A percentile compares a stretch with the other conserved stretches of the same genome.
Evolutionary conservation across 345 rosid species (phyloP).

Genomic region (Abelmoschus esculentus): DNA sequence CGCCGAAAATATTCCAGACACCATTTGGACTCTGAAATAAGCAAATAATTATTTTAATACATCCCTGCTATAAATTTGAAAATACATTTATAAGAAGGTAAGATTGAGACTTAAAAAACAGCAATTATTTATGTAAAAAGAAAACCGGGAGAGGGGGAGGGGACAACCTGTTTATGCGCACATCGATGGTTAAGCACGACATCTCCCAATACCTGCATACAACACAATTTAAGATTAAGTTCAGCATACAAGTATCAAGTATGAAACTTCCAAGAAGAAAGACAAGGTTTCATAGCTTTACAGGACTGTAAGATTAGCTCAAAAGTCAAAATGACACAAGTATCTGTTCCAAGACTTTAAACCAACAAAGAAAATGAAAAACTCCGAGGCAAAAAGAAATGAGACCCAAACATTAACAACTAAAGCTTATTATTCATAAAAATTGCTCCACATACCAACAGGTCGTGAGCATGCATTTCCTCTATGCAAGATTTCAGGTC

Average conservation of each 20-base stretch:
- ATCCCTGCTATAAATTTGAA: not conserved
- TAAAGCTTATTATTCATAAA: slow-evolving; percentile 3
- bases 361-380: not conserved
- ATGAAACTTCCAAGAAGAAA: not conserved
- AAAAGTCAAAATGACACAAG: not conserved
- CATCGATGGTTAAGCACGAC: slow-evolving; percentile 50
- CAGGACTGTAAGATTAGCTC: not conserved
- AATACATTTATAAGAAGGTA: no score
- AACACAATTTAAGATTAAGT: slow-evolving; percentile 9
- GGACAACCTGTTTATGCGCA: slow-evolving; percentile 41
- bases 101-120: no score
- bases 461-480: slow-evolving; percentile 40
- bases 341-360: not conserved
- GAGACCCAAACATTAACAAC: not conserved
- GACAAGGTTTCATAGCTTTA: not conserved
- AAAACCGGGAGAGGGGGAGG: not conserved
- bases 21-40: slow-evolving; percentile 41
- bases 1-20: slow-evolving; percentile 45
- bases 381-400: not conserved
- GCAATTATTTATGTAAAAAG: not conserved
- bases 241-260: not conserved
- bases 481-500: slow-evolving; percentile 39
- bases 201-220: slow-evolving; percentile 40
- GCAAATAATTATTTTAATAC: not conserved
- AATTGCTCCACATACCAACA: slow-evolving; percentile 24